Conservation (phyloP, 176 grass and related monocot species). For the Puya raimondii region DNA sequence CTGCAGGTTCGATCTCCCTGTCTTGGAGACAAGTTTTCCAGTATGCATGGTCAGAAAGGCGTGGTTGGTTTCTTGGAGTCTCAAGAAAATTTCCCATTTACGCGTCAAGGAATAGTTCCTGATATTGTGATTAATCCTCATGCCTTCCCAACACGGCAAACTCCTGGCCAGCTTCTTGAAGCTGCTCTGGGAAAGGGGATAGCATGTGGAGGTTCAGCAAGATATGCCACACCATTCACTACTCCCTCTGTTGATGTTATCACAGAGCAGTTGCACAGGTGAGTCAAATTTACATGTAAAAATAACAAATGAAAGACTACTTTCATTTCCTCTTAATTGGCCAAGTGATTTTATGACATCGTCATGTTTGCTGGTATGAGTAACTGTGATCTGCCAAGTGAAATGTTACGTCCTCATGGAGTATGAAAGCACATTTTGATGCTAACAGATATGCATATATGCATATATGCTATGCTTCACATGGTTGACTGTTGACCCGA, state of each 20-base stretch:
- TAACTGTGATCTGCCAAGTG: too few relatives aligned
- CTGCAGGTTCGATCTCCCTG: constrained; percentile 69
- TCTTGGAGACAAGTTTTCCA: constrained; percentile 91
- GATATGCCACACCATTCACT: constrained; percentile 87
- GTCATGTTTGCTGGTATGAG: neutral
- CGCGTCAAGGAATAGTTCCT: constrained; percentile 74
- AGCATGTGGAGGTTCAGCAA: constrained; percentile 41
- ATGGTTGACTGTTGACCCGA: too few relatives aligned
- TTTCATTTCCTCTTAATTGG: neutral
- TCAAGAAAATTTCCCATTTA: constrained; percentile 94
- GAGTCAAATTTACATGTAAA: constrained; percentile 29
- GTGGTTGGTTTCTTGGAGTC: constrained; percentile 86
- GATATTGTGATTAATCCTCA: constrained; percentile 98
- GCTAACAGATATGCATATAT: too few relatives aligned
- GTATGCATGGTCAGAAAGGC: constrained; percentile 96
- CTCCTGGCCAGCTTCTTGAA: constrained; percentile 89
- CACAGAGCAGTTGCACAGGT: constrained; percentile 75
- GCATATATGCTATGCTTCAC: too few relatives aligned
- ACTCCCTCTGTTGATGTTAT: constrained; percentile 76
- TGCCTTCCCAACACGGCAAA: constrained; percentile 95
- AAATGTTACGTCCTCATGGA: too few relatives aligned
- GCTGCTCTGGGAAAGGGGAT: constrained; percentile 97
- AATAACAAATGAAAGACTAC: neutral
- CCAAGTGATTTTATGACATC: neutral
- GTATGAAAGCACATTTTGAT: too few relatives aligned